Conservation (phyloP, 768 basidiomycete genomes). For the Suillus occidentalis region DNA sequence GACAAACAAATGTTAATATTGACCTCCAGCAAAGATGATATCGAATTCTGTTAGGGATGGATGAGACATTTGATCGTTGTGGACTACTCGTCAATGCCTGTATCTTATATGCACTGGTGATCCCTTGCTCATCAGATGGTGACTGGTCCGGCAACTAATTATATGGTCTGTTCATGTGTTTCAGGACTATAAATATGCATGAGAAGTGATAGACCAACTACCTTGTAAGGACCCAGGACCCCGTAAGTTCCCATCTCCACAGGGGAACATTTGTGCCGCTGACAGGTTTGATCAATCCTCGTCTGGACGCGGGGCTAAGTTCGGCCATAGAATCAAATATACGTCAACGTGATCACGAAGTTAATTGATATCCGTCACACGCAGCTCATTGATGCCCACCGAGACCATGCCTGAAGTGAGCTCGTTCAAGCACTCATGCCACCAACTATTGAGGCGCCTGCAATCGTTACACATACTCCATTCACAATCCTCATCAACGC, state of each 20-base stretch:
- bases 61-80: neutral
- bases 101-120: neutral
- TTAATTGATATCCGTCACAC: conserved; percentile 61
- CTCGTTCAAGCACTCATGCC: conserved; percentile 76
- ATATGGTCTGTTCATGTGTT: neutral
- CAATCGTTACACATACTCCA: conserved; percentile 63
- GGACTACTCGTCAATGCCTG: neutral
- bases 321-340: neutral
- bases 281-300: neutral
- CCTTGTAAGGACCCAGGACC: neutral
- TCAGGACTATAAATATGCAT: neutral
- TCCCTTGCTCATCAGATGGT: neutral
- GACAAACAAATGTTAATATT: neutral
- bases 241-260: neutral
- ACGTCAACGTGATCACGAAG: conserved; percentile 84
- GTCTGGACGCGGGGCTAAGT: neutral
- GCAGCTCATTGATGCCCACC: conserved; percentile 50
- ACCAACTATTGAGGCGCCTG: conserved; percentile 82
- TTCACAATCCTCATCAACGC: conserved; percentile 61
- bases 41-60: neutral
- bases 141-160: neutral
- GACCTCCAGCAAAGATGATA: conserved; percentile 49
- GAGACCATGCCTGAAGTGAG: conserved; percentile 29
- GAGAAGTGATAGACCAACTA: neutral
- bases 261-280: neutral